phyloP scores from a whole-genome alignment of 2,329 filamentous ascomycete species.

The Botrytis byssoidea region DNA sequence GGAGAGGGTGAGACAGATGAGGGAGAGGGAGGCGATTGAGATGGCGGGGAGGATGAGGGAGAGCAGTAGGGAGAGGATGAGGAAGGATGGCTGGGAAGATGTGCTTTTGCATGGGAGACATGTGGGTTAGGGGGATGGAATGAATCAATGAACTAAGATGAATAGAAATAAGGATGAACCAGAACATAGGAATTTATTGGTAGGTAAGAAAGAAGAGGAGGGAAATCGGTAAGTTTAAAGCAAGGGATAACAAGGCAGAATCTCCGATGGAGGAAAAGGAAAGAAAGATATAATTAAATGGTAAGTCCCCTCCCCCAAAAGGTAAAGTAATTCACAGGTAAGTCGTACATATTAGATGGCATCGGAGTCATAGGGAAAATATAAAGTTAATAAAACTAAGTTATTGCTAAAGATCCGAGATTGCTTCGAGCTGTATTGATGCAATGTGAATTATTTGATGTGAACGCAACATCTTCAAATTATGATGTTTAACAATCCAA shows the following conservation, averaged over 20 bases:
- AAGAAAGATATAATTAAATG: not conserved
- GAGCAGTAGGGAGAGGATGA: not conserved
- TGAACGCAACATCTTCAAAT: not conserved
- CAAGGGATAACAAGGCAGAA: not conserved
- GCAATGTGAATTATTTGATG: not conserved
- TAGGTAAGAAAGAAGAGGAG: not conserved
- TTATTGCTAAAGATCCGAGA: not conserved
- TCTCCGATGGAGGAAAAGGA: not conserved
- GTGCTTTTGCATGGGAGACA: not conserved
- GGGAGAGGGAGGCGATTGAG: not conserved
- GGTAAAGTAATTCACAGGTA: not conserved
- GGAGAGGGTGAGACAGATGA: not conserved
- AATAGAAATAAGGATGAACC: no score
- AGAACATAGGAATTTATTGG: not conserved
- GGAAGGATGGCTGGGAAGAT: not conserved
- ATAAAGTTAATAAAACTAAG: not conserved
- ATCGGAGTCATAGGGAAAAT: not conserved
- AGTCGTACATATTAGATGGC: not conserved
- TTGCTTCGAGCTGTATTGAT: not conserved
- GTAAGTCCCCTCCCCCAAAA: not conserved
- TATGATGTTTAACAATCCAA: not conserved
- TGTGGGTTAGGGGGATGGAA: not conserved
- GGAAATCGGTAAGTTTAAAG: not conserved
- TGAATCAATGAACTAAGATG: not conserved
- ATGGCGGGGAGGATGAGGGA: not conserved